Base-by-base conservation (phyloP, 345 rosid genomes). In the Arabidopsis arenosa region DNA sequence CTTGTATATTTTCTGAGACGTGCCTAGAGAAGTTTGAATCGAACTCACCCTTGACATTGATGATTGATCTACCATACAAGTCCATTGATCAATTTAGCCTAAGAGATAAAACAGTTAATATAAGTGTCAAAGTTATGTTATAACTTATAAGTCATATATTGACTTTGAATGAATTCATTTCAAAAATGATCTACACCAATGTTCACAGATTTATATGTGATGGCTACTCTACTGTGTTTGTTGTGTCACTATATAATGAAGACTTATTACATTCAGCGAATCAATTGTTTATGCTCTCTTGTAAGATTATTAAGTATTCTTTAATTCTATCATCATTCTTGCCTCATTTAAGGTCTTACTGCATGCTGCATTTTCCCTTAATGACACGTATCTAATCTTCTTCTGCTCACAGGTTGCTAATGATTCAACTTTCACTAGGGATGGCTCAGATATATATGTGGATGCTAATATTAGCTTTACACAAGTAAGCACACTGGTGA, bases 381-480 rank as follows among this genome's bases (percentile, higher is more conserved):
- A 21, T 63, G 59, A 52, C 63, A 11, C 56, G 23, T 51, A 68
- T 40, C 64, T 76, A 61, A 47, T 63, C 45, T 56, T 70, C 17
- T 63, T 63, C 68, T 71, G 48, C 81, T 64, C 68, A 56, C 78
- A 91, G 98, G 96, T 92, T 43, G 92, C 90, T 33, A 82, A 87
- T 49, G 98, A 94, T 84, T 83, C 89, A 9, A 68, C 80, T 67
- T 94, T 94, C 86, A 23, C 90, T 14, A 86, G 96, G 83, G 95
- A 94, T 55, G 96, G 98, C 72, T 89, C 94, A 69, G 96, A 94
- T 87, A 63, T 94, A 26, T 92, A 89, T 61, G 93, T 92, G 76
- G 89, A 87, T 78, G 85, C 89, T 75, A 84, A 86, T 70, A 89
- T 94, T 78, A 90, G 92, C 87, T 89, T 94, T 82, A 89, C 90